Conservation (phyloP, 208 protist genomes). For the Acanthamoeba healyi region DNA sequence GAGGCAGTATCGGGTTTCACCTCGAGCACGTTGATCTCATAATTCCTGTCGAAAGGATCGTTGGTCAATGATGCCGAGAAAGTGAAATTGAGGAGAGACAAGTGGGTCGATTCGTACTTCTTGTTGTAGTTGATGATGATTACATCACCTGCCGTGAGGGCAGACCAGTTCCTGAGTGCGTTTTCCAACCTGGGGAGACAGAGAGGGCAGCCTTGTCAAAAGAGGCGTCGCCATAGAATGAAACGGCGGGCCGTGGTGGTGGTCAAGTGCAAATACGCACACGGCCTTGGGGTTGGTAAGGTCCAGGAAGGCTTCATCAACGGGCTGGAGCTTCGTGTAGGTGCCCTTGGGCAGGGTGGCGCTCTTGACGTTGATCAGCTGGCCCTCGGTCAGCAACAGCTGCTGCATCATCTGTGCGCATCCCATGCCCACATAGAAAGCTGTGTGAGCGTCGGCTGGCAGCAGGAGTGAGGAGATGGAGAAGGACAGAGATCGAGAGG, state of each 20-base stretch:
- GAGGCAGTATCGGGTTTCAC: constrained; percentile 73
- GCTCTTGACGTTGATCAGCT: constrained; percentile 77
- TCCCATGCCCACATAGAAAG: neutral
- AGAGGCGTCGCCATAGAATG: neutral
- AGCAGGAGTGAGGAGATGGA: neutral
- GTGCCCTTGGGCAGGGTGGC: constrained; percentile 78
- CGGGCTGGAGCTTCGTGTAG: constrained; percentile 86
- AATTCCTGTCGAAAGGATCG: too few relatives aligned
- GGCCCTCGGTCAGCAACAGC: constrained; percentile 72
- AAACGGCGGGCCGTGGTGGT: neutral
- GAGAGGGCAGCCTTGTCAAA: too few relatives aligned
- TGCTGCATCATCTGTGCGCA: constrained; percentile 82
- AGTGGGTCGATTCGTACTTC: constrained; percentile 41
- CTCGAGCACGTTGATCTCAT: constrained; percentile 83
- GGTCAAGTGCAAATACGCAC: constrained; percentile 16
- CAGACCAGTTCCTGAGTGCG: constrained; percentile 77
- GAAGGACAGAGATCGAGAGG: too few relatives aligned
- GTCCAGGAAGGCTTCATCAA: constrained; percentile 81
- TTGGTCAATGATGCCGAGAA: neutral
- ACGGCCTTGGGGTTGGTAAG: constrained; percentile 85
- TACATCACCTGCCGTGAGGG: constrained; percentile 81
- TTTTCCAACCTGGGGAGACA: constrained; percentile 77
- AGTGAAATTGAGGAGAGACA: too few relatives aligned
- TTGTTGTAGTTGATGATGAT: constrained; percentile 86
- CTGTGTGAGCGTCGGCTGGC: neutral